phyloP scores from a whole-genome alignment of 352 stramenopile species.

The Phytophthora quininea region DNA sequence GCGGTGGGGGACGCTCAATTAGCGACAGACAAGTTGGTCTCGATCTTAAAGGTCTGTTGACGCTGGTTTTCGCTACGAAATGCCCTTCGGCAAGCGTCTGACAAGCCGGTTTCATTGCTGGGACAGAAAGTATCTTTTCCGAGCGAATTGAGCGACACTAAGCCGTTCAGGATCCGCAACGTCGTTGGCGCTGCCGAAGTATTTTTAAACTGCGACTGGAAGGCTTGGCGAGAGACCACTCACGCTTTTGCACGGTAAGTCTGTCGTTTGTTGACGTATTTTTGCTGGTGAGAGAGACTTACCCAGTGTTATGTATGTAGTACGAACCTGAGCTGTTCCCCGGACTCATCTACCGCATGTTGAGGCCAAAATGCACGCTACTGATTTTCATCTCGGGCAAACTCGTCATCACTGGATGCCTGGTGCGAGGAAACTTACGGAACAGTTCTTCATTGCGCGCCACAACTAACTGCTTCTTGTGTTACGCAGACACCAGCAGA shows the following conservation, averaged over 20 bases:
- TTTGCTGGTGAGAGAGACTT: not conserved
- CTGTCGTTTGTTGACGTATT: not conserved
- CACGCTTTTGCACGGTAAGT: conserved; percentile 72
- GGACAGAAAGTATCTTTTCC: conserved; percentile 68
- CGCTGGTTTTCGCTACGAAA: no score
- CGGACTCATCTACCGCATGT: conserved; percentile 98
- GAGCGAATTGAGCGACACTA: conserved; percentile 24
- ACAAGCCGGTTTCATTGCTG: not conserved
- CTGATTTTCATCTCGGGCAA: conserved; percentile 99
- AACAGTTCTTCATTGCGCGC: not conserved
- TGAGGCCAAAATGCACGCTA: conserved; percentile 97
- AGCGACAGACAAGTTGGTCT: conserved; percentile 60
- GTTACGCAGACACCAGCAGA: conserved; percentile 29
- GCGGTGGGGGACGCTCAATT: conserved; percentile 43
- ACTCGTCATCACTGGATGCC: conserved; percentile 95
- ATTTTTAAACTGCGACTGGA: conserved; percentile 78
- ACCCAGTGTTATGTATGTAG: conserved; percentile 20
- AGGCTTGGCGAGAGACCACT: conserved; percentile 63
- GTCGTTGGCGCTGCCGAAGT: conserved; percentile 93
- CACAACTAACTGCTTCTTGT: not conserved
- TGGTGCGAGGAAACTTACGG: conserved; percentile 37
- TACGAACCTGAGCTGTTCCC: conserved; percentile 99
- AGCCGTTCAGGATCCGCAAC: conserved; percentile 76
- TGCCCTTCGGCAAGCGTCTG: no score
- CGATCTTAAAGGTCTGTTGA: conserved; percentile 55